Percentiles rank a stretch among this genome's conserved stretches.
Conservation (phyloP, 345 rosid genomes). For the Salix caprea region DNA sequence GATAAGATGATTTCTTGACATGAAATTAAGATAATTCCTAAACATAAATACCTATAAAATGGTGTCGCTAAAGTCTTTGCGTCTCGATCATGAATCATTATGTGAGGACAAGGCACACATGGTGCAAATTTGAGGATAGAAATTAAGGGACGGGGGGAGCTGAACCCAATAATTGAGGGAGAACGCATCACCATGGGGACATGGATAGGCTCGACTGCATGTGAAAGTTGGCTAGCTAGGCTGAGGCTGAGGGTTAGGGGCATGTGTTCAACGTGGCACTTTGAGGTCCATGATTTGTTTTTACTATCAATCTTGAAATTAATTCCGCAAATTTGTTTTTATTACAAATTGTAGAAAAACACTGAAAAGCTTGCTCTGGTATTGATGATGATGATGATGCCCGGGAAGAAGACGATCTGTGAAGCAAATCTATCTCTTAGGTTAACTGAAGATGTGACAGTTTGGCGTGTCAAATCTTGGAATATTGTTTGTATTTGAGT, state of each 20-base stretch:
- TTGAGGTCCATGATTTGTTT: conserved; percentile 5
- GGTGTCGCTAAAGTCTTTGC: neutral
- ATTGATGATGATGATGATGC: neutral
- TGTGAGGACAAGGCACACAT: neutral
- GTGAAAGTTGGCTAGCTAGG: neutral
- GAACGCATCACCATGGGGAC: neutral
- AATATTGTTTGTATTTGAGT: too few species aligned
- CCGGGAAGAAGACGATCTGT: too few species aligned
- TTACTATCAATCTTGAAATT: neutral
- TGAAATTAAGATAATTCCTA: too few species aligned
- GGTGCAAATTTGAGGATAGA: neutral
- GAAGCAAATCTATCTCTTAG: too few species aligned
- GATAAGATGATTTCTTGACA: accelerated
- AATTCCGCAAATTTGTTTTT: too few species aligned
- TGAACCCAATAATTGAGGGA: conserved; percentile 5
- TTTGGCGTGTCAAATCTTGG: too few species aligned
- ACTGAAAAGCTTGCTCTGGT: too few species aligned
- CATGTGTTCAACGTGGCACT: conserved; percentile 12
- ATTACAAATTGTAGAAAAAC: neutral
- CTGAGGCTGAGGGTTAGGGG: neutral
- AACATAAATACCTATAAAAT: neutral
- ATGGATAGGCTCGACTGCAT: conserved; percentile 12
- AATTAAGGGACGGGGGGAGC: neutral
- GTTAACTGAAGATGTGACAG: too few species aligned
- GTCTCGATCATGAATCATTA: neutral